These are phyloP conservation scores for Plasmodium fragile DNA, from an alignment of 169 alveolate genomes.

Conservation along the genomic window DNA sequence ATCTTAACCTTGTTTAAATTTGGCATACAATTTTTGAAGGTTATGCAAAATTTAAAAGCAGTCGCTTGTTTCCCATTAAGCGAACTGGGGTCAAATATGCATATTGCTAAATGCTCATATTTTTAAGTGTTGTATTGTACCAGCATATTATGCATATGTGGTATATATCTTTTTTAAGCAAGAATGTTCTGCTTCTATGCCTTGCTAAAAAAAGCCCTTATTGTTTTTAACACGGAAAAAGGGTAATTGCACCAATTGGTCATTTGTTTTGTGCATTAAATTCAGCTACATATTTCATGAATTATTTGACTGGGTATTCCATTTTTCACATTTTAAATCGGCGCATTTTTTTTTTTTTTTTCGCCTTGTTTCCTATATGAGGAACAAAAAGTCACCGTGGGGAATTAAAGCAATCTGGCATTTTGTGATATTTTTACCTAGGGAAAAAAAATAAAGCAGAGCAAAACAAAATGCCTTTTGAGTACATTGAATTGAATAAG, in stretches of 20 bases:
- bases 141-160: background rate
- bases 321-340: background rate
- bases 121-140: background rate
- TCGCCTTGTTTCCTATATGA: background rate
- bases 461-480: background rate
- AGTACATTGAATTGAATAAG: background rate
- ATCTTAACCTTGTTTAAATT: background rate
- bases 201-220: background rate
- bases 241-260: background rate
- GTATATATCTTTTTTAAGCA: background rate
- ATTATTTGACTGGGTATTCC: background rate
- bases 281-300: background rate
- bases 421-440: no score
- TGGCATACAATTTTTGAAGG: constrained; percentile 8
- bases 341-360: constrained; percentile 2
- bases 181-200: background rate
- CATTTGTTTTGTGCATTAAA: background rate
- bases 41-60: background rate
- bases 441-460: background rate
- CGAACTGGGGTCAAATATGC: background rate
- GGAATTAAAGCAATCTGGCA: background rate
- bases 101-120: background rate
- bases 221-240: background rate
- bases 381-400: background rate
- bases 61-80: constrained; percentile 5